Percentiles rank a stretch among this genome's conserved stretches.
Conservation (phyloP, 768 basidiomycete genomes). For the Suillus occidentalis region DNA sequence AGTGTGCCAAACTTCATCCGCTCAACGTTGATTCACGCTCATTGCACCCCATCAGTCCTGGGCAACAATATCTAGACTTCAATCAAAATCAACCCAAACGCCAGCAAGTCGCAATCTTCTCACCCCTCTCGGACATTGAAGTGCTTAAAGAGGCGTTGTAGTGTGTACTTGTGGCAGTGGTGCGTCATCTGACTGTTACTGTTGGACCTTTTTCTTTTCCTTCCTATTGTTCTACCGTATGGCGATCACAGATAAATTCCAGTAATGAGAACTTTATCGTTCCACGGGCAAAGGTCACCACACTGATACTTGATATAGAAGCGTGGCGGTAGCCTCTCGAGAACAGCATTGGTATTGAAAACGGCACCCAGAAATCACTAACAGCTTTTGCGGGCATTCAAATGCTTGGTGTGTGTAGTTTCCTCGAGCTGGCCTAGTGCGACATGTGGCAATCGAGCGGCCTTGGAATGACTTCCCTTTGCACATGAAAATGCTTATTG, state of each 20-base stretch:
- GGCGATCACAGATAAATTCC: background rate
- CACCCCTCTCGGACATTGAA: background rate
- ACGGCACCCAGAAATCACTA: background rate
- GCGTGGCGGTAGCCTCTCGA: background rate
- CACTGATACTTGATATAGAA: background rate
- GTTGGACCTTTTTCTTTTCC: background rate
- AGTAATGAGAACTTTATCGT: background rate
- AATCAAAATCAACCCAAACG: background rate
- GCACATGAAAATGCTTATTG: too few species aligned
- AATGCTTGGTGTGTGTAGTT: background rate
- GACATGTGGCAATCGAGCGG: too few species aligned
- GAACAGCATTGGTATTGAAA: background rate
- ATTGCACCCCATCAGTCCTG: background rate
- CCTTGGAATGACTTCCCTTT: too few species aligned
- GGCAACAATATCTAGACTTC: background rate
- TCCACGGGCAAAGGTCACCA: background rate
- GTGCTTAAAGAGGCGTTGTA: background rate
- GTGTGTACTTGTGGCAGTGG: background rate
- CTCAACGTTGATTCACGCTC: background rate
- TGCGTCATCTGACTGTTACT: background rate
- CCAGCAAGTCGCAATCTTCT: background rate
- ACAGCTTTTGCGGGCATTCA: background rate
- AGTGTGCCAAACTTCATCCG: background rate
- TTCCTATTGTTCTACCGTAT: background rate
- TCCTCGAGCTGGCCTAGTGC: background rate